A percentile compares a stretch with the other conserved stretches of the same genome.
phyloP scores from a whole-genome alignment of 176 grass and related monocot species.

The Chloris gayana region DNA sequence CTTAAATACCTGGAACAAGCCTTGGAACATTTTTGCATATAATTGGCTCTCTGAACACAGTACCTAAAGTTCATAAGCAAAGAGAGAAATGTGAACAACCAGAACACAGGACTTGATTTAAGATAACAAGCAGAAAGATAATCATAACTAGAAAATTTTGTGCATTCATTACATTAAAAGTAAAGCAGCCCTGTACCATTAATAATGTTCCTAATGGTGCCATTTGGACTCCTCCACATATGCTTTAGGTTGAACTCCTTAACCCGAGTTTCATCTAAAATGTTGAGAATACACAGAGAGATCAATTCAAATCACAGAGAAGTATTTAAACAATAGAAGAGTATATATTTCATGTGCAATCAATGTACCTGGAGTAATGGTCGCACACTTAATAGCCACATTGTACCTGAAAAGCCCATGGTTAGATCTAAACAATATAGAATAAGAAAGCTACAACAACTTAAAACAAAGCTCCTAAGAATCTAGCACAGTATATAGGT shows the following conservation, averaged over 20 bases:
- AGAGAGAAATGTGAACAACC: slow-evolving; percentile 38
- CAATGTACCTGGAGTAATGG: slow-evolving; percentile 87
- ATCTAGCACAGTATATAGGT: not conserved
- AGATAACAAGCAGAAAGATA: slow-evolving; percentile 24
- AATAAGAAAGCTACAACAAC: not conserved
- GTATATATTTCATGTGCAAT: slow-evolving; percentile 33
- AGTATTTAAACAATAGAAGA: slow-evolving; percentile 27
- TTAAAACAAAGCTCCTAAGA: not conserved
- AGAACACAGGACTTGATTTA: slow-evolving; percentile 73
- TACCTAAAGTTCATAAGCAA: slow-evolving; percentile 55
- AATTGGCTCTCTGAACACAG: slow-evolving; percentile 97
- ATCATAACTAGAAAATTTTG: slow-evolving; percentile 34
- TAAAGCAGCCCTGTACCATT: slow-evolving; percentile 56
- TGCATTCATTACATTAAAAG: slow-evolving; percentile 21
- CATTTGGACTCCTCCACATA: slow-evolving; percentile 98
- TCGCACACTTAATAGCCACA: slow-evolving; percentile 99
- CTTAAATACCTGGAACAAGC: slow-evolving; percentile 84
- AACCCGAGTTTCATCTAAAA: slow-evolving; percentile 75
- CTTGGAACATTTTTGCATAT: slow-evolving; percentile 94
- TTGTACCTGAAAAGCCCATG: slow-evolving; percentile 69
- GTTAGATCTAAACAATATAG: slow-evolving; percentile 23
- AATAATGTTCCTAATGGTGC: slow-evolving; percentile 96
- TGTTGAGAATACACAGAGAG: slow-evolving; percentile 35
- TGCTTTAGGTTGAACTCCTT: slow-evolving; percentile 89
- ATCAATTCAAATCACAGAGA: not conserved